Conservation (phyloP, 805 yeast genomes). For the Metschnikowia corniflorae region DNA sequence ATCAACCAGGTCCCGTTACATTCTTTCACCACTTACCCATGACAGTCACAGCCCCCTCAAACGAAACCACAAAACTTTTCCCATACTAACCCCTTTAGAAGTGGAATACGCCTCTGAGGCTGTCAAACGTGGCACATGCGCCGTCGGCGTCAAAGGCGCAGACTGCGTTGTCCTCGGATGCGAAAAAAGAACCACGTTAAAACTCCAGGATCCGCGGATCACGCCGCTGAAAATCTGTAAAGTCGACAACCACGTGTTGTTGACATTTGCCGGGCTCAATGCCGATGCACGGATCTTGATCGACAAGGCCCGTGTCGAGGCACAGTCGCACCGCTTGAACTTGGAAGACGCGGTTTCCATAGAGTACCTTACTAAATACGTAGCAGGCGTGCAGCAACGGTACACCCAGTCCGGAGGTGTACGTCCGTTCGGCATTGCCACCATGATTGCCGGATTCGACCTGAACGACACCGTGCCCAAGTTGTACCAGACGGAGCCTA, state of each 20-base stretch:
- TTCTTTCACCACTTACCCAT: no score
- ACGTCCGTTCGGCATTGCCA: conserved; percentile 95
- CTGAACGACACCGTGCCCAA: conserved; percentile 75
- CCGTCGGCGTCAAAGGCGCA: conserved; percentile 92
- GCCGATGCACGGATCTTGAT: conserved; percentile 97
- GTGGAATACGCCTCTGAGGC: conserved; percentile 98
- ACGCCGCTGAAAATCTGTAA: conserved; percentile 93
- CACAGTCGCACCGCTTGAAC: conserved; percentile 91
- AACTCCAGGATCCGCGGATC: conserved; percentile 93
- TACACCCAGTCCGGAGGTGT: conserved; percentile 99
- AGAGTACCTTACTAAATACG: conserved; percentile 88
- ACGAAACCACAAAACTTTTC: no score
- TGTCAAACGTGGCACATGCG: conserved; percentile 96
- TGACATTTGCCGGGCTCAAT: conserved; percentile 95
- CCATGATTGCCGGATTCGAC: conserved; percentile 94
- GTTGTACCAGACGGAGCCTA: conserved; percentile 93
- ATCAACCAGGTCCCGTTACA: no score
- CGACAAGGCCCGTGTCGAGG: conserved; percentile 94
- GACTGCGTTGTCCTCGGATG: conserved; percentile 91
- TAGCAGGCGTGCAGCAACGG: conserved; percentile 97
- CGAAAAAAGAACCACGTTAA: conserved; percentile 92
- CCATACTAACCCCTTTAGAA: conserved; percentile 46
- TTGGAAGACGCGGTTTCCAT: conserved; percentile 90
- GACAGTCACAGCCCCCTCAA: no score
- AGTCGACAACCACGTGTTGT: conserved; percentile 83